A percentile compares a stretch with the other conserved stretches of the same genome.
Evolutionary conservation across 495 filamentous ascomycete species (phyloP).

Genomic region (Trichoderma parareesei): DNA sequence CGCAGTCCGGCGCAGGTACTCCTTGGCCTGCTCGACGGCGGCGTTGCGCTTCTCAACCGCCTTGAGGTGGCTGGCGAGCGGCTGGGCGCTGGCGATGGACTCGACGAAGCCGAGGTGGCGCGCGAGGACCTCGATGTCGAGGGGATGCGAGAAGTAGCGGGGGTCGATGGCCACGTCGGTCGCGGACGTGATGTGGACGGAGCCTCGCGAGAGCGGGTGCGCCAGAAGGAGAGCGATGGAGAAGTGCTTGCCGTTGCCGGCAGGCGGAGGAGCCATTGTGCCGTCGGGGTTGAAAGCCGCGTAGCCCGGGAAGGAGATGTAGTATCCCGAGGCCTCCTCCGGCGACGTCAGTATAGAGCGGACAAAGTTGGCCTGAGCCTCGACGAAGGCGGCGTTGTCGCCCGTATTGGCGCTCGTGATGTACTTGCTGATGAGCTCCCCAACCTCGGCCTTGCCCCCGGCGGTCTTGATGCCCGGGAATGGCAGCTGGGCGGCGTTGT

Average conservation of each 20-base stretch:
- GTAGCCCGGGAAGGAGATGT: conserved; percentile 14
- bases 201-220: background rate
- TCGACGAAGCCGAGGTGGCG: conserved; percentile 21
- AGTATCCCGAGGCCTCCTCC: conserved; percentile 46
- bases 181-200: background rate
- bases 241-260: conserved; percentile 16
- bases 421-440: background rate
- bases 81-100: background rate
- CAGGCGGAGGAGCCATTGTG: background rate
- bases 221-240: background rate
- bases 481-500: conserved; percentile 68
- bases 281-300: conserved; percentile 9
- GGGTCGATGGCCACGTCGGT: background rate
- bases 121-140: background rate
- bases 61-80: conserved; percentile 17
- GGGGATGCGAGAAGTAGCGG: background rate
- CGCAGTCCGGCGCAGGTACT: conserved; percentile 2
- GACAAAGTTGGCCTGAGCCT: conserved; percentile 62
- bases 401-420: background rate
- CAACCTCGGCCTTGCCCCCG: background rate
- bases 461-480: conserved; percentile 6
- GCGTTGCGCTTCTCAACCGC: conserved; percentile 16
- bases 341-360: conserved; percentile 53
- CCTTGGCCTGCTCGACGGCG: background rate
- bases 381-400: background rate